Percentiles rank a stretch among this genome's conserved stretches.
These are phyloP conservation scores for Tagetes erecta DNA, from an alignment of 129 eudicot species.

Conservation along the genomic window DNA sequence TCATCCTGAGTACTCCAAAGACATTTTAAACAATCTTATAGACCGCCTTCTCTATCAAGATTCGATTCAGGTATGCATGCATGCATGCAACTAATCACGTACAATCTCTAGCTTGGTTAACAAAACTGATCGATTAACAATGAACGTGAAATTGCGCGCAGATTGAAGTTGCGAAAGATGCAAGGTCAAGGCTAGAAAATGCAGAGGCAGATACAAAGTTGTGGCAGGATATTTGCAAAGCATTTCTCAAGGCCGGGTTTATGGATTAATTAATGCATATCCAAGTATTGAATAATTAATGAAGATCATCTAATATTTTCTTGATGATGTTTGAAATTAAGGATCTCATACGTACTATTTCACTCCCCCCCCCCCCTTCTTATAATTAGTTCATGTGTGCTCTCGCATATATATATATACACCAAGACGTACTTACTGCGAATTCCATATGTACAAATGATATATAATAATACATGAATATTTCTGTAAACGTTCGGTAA, in stretches of 20 bases:
- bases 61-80: conserved; percentile 40
- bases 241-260: conserved; percentile 58
- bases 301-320: conserved; percentile 13
- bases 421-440: neutral
- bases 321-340: neutral
- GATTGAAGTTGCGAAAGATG: conserved; percentile 52
- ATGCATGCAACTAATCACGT: too few relatives aligned
- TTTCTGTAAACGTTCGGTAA: too few relatives aligned
- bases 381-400: neutral
- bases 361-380: neutral
- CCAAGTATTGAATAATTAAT: neutral
- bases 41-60: conserved; percentile 61
- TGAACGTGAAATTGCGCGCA: conserved; percentile 23
- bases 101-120: neutral
- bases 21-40: conserved; percentile 60
- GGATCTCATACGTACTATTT: neutral
- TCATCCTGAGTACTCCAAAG: conserved; percentile 85
- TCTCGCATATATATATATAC: neutral
- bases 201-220: conserved; percentile 60
- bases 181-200: conserved; percentile 40
- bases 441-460: neutral
- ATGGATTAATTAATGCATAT: conserved; percentile 17
- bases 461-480: neutral
- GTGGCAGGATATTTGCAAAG: conserved; percentile 63
- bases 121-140: neutral